Base-by-base conservation (phyloP, 2,329 filamentous ascomycete species). In the Diaporthe caulivora region DNA sequence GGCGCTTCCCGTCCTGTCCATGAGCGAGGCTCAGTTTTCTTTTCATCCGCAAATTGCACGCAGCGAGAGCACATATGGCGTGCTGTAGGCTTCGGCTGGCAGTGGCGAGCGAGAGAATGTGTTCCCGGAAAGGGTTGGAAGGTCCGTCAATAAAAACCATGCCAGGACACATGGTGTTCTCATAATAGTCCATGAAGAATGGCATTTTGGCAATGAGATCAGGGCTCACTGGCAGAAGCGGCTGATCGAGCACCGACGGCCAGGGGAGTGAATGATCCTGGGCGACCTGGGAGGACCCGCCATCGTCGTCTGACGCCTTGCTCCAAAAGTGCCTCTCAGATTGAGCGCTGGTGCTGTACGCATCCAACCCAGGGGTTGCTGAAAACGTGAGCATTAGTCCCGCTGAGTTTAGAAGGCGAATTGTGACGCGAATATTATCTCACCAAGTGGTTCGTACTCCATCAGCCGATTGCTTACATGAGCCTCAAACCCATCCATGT, bases 171-270 rank as follows among this genome's bases (percentile, higher is more conserved):
- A 98, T 95, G 80, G 94, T 94, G 82, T 95, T 95, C 80, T 95
- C 93, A 83, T 97, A 98, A 83, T 98, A 98, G 81, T 97, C 93
- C 86, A 98, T 93, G 80, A 98, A 92, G 83, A 93, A 97, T 77
- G 93, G 92, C 86, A 97, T 93, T 80, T 95, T 93, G 73, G 92
- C 91, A 75, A 94, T 91, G 78, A 94, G 85, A 82, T 93, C 85
- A 80, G 89, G 80, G 87, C 86, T 87, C 85, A 90, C 84, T 80
- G 87, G 88, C 76, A 83, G 80, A n/a, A 86, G 80, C 64, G 83
- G 78, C 53, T 86, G 86, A 71, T 88, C 86, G 76, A 86, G 83
- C 40, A 84, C 80, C 18, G 81, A 80, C 11, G 86, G 86, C 85
- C 88, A 88, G 78, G 83, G 85, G 78, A 83, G 86, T 79, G 85